These are phyloP conservation scores for Evansstolkia leycettana DNA, from an alignment of 495 filamentous ascomycete genomes.

Conservation along the genomic window DNA sequence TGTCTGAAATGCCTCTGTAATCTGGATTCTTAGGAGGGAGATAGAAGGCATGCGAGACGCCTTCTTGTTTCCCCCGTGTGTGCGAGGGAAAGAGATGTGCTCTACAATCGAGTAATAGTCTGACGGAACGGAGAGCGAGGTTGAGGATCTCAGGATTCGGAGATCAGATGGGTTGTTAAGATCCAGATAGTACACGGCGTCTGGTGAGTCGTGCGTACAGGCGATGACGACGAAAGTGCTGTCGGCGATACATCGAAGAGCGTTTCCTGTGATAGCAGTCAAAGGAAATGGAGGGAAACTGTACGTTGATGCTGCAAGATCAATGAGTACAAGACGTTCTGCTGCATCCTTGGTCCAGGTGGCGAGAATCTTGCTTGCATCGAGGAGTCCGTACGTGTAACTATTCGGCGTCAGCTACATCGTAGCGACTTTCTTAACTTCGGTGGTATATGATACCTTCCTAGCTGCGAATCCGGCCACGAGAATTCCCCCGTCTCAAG, in stretches of 20 bases:
- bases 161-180: conserved; percentile 6
- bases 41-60: conserved; percentile 27
- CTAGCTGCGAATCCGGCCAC: conserved; percentile 24
- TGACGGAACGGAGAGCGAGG: conserved; percentile 15
- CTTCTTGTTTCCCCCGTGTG: conserved; percentile 12
- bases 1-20: conserved; percentile 13
- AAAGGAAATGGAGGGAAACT: too few species aligned
- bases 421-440: too few species aligned
- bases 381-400: too few species aligned
- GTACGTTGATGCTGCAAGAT: too few species aligned
- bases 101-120: conserved; percentile 17
- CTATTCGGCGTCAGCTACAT: too few species aligned
- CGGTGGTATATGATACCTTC: too few species aligned
- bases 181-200: conserved; percentile 12
- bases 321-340: too few species aligned
- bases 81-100: conserved; percentile 22
- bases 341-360: too few species aligned
- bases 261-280: too few species aligned
- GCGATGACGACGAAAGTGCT: conserved; percentile 12
- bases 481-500: conserved; percentile 30
- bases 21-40: conserved; percentile 31
- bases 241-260: too few species aligned
- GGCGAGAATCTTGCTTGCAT: too few species aligned
- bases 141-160: conserved; percentile 5
- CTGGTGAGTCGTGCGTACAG: conserved; percentile 9